These are phyloP conservation scores for Pelargonium citronellum DNA, from an alignment of 441 rosid genomes.

Conservation along the genomic window DNA sequence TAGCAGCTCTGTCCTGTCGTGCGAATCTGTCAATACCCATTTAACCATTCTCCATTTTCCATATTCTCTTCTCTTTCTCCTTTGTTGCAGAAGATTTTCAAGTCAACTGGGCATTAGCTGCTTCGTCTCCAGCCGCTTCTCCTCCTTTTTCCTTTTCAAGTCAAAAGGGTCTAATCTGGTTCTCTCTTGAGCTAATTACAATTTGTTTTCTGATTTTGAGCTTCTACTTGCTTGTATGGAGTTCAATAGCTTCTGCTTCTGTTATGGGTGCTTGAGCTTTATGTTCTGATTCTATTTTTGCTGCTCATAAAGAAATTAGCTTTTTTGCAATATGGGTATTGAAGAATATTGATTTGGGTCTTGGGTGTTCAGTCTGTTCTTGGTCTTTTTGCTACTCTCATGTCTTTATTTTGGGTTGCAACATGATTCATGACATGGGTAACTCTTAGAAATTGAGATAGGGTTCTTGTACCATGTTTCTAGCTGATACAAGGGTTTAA, in stretches of 20 bases:
- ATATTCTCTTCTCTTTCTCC: neutral
- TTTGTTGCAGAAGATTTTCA: neutral
- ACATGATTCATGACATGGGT: neutral
- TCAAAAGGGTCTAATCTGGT: neutral
- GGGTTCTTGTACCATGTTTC: conserved; percentile 2
- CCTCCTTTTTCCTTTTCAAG: neutral
- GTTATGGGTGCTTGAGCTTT: neutral
- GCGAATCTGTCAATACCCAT: conserved; percentile 4
- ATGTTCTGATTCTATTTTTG: conserved; percentile 1
- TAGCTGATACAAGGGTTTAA: conserved; percentile 1
- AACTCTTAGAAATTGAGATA: neutral
- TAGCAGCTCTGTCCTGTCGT: neutral
- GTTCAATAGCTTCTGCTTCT: neutral
- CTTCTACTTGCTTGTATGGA: too few species aligned
- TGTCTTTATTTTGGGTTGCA: conserved; percentile 1
- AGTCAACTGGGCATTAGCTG: conserved; percentile 7
- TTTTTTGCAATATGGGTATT: neutral
- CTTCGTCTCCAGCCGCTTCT: neutral
- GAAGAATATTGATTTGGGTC: neutral
- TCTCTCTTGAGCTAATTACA: neutral
- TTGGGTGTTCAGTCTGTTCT: neutral
- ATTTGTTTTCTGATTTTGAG: neutral
- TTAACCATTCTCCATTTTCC: neutral
- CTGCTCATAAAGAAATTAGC: neutral
- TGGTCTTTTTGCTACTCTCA: neutral